phyloP scores from a whole-genome alignment of 345 rosid species.

The Cardamine occulta region DNA sequence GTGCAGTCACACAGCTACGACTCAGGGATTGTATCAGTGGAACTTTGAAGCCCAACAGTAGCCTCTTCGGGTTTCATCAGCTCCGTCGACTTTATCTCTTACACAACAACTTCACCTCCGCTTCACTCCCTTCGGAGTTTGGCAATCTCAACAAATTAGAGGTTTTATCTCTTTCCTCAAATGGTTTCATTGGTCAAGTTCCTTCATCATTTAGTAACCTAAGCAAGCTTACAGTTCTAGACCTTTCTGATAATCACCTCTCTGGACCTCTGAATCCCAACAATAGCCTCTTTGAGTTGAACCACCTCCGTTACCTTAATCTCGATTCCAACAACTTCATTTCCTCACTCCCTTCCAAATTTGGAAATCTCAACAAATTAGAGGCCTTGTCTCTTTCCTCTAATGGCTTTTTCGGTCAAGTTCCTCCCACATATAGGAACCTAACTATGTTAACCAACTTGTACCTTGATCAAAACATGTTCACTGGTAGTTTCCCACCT shows the following conservation, averaged over 20 bases:
- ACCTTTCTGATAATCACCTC: neutral
- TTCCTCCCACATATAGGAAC: slow-evolving; percentile 32
- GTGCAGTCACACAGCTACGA: neutral
- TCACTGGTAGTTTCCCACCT: slow-evolving; percentile 24
- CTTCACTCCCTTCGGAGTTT: slow-evolving; percentile 22
- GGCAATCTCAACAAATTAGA: slow-evolving; percentile 27
- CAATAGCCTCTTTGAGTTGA: slow-evolving; percentile 8
- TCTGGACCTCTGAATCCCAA: slow-evolving; percentile 3
- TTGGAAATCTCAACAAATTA: slow-evolving; percentile 3
- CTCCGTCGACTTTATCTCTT: neutral
- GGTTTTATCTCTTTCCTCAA: neutral
- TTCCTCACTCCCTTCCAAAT: slow-evolving; percentile 10
- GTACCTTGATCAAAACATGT: neutral
- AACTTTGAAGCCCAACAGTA: slow-evolving; percentile 16
- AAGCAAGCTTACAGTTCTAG: neutral
- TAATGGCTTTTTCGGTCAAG: neutral
- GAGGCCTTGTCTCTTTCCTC: neutral
- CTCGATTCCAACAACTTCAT: neutral
- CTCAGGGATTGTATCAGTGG: slow-evolving; percentile 13
- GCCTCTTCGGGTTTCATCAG: slow-evolving; percentile 15
- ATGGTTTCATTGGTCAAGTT: slow-evolving; percentile 8
- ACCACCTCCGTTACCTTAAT: neutral
- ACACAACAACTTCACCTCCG: neutral
- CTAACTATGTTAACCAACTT: neutral
- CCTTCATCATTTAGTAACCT: slow-evolving; percentile 17